These are phyloP conservation scores for Xylaria nigripes DNA, from an alignment of 495 filamentous ascomycete genomes.

Conservation along the genomic window DNA sequence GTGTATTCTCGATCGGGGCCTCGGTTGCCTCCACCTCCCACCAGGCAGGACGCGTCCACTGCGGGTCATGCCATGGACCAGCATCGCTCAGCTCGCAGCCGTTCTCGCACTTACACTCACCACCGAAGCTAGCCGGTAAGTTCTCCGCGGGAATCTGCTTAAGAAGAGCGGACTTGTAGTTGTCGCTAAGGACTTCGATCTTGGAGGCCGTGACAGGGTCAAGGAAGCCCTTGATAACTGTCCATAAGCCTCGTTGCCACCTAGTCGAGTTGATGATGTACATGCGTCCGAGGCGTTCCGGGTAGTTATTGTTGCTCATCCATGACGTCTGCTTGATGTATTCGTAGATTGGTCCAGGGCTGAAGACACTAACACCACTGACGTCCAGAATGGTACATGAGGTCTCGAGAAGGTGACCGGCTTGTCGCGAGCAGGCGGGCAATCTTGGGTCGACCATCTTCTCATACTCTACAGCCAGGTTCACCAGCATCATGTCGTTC, in stretches of 20 bases:
- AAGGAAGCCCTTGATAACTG: conserved; percentile 78
- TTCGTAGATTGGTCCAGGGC: conserved; percentile 64
- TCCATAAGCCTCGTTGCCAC: conserved; percentile 80
- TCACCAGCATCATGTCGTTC: conserved; percentile 85
- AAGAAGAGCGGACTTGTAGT: conserved; percentile 77
- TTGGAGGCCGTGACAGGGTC: conserved; percentile 95
- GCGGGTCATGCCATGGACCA: conserved; percentile 81
- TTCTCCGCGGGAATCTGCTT: conserved; percentile 84
- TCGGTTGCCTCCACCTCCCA: conserved; percentile 45
- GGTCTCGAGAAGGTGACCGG: conserved; percentile 83
- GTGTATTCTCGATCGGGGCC: conserved; percentile 17
- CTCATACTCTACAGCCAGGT: conserved; percentile 95
- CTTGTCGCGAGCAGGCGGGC: conserved; percentile 91
- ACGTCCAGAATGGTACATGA: conserved; percentile 97
- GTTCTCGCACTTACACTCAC: conserved; percentile 69
- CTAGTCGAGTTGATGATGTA: conserved; percentile 97
- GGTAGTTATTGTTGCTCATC: conserved; percentile 94
- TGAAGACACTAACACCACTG: conserved; percentile 81
- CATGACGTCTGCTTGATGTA: conserved; percentile 60
- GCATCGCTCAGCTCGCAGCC: conserved; percentile 83
- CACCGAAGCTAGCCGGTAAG: conserved; percentile 79
- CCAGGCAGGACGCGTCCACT: conserved; percentile 62
- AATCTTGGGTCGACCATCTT: conserved; percentile 86
- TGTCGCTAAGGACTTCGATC: conserved; percentile 80
- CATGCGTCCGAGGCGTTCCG: conserved; percentile 76